These are phyloP conservation scores for Phytophthora pseudosyringae DNA, from an alignment of 352 stramenopile species.

Conservation along the genomic window DNA sequence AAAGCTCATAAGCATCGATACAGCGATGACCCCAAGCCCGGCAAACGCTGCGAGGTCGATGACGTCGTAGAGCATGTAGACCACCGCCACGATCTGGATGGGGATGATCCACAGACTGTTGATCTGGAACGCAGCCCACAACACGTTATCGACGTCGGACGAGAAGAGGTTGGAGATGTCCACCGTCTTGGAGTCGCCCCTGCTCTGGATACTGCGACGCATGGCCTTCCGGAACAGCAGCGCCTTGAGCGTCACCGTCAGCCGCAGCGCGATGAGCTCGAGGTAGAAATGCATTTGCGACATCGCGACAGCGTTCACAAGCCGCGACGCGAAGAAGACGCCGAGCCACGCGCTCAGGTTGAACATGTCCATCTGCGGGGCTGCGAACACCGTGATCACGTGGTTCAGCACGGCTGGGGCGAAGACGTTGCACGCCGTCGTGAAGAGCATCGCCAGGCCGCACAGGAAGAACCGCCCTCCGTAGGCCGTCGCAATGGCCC, in stretches of 20 bases:
- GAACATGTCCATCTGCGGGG: slow-evolving; percentile 31
- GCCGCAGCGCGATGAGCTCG: slow-evolving; percentile 38
- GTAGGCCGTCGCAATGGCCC: slow-evolving; percentile 36
- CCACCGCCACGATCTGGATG: slow-evolving; percentile 40
- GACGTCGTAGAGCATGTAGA: slow-evolving; percentile 53
- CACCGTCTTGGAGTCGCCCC: slow-evolving; percentile 18
- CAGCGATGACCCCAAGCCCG: slow-evolving; percentile 39
- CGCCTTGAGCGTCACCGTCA: slow-evolving; percentile 46
- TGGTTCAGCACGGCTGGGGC: slow-evolving; percentile 53
- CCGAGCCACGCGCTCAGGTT: slow-evolving; percentile 42
- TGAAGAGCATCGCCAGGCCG: slow-evolving; percentile 38
- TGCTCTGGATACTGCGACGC: slow-evolving; percentile 31
- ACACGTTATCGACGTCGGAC: slow-evolving; percentile 82
- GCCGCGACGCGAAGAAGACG: slow-evolving; percentile 48
- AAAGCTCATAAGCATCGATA: slow-evolving; percentile 52
- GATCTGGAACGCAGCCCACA: slow-evolving; percentile 41
- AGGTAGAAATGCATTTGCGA: slow-evolving; percentile 37
- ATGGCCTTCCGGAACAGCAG: slow-evolving; percentile 56
- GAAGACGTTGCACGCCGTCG: slow-evolving; percentile 42
- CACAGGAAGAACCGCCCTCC: slow-evolving; percentile 35
- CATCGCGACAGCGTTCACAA: slow-evolving; percentile 38
- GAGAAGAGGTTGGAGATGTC: slow-evolving; percentile 95
- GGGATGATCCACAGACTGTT: slow-evolving; percentile 65
- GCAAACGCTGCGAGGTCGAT: slow-evolving; percentile 53
- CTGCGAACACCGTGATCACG: slow-evolving; percentile 37